These are phyloP conservation scores for Collybia sp. DNA, from an alignment of 768 basidiomycete species.

Conservation along the genomic window DNA sequence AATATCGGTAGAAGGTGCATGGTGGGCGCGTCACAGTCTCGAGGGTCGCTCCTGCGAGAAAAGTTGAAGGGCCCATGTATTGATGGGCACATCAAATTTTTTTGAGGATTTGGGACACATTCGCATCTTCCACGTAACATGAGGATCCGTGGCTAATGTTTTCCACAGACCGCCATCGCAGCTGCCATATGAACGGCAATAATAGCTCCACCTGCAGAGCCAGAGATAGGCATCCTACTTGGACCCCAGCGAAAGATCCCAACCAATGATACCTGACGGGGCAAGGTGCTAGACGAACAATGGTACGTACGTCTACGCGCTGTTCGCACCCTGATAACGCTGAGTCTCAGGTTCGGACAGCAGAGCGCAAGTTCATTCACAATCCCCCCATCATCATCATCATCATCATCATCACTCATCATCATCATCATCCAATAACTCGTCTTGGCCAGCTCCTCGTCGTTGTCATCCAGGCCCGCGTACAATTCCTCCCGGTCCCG, in stretches of 20 bases:
- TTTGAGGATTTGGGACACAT: conserved; percentile 74
- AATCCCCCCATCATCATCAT: too few species aligned
- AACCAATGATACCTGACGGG: conserved; percentile 69
- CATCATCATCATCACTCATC: too few species aligned
- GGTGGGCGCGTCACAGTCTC: too few species aligned
- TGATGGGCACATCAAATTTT: conserved; percentile 76
- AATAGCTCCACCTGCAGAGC: conserved; percentile 42
- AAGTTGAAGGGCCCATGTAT: too few species aligned
- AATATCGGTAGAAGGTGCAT: too few species aligned
- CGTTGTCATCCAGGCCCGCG: conserved; percentile 15
- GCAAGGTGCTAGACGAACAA: conserved; percentile 19
- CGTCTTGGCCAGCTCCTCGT: conserved; percentile 28
- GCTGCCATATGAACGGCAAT: conserved; percentile 44
- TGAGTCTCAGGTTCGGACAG: conserved; percentile 31
- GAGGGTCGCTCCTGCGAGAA: too few species aligned
- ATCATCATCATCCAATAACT: conserved; percentile 69
- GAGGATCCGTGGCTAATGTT: background rate
- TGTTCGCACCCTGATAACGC: background rate
- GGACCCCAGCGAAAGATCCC: conserved; percentile 72
- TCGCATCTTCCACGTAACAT: background rate
- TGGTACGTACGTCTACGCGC: conserved; percentile 26
- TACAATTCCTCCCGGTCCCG: conserved; percentile 7
- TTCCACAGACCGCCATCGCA: conserved; percentile 35
- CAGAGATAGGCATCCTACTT: conserved; percentile 68
- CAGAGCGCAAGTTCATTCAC: conserved; percentile 57